Percentiles rank a stretch among this genome's conserved stretches.
phyloP scores from a whole-genome alignment of 768 basidiomycete species.

The Mycena floridula region DNA sequence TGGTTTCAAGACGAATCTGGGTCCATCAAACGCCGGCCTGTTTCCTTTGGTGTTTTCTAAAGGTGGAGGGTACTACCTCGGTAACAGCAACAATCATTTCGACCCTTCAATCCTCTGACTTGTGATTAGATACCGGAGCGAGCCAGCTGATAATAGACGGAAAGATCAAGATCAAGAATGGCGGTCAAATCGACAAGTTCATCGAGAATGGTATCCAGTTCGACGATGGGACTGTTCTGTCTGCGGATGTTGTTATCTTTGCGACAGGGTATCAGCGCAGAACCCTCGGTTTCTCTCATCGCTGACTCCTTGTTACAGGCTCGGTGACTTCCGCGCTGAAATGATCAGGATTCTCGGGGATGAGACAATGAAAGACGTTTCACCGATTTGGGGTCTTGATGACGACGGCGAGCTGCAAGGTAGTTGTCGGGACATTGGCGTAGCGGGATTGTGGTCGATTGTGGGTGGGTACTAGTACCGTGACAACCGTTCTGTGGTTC shows the following conservation, averaged over 20 bases:
- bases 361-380: constrained; percentile 15
- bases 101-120: neutral
- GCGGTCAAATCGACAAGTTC: constrained; percentile 40
- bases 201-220: constrained; percentile 38
- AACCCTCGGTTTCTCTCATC: neutral
- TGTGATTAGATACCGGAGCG: constrained; percentile 44
- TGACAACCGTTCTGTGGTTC: too few species aligned
- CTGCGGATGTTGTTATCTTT: constrained; percentile 52
- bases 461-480: constrained; percentile 33
- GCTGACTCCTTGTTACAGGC: neutral
- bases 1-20: constrained; percentile 52
- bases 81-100: constrained; percentile 21
- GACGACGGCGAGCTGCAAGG: constrained; percentile 57
- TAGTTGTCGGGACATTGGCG: constrained; percentile 42
- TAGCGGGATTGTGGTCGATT: constrained; percentile 51
- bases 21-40: constrained; percentile 47
- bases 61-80: constrained; percentile 65
- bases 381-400: constrained; percentile 60
- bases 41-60: constrained; percentile 38
- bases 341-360: neutral
- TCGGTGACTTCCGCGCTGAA: neutral
- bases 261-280: constrained; percentile 42
- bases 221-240: constrained; percentile 38
- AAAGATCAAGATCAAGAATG: constrained; percentile 67
- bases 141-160: constrained; percentile 59